phyloP scores from a whole-genome alignment of 495 filamentous ascomycete genomes.

The Lasiosphaeria hispida region DNA sequence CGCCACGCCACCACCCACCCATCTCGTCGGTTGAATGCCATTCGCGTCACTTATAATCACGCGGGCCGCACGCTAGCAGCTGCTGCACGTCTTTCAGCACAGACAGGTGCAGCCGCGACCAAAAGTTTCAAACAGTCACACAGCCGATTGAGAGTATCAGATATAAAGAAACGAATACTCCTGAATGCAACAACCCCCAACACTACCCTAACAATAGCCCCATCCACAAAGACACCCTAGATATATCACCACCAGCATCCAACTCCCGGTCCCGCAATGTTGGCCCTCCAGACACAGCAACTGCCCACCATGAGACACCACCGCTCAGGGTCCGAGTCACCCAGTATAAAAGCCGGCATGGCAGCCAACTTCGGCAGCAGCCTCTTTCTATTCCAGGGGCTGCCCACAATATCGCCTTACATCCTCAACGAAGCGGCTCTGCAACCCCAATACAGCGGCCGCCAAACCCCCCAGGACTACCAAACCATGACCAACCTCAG shows the following conservation, averaged over 20 bases:
- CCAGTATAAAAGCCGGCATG: slow-evolving; percentile 21
- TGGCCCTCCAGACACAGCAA: not conserved
- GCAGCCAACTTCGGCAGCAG: slow-evolving; percentile 20
- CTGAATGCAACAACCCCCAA: not conserved
- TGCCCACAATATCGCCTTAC: slow-evolving; percentile 13
- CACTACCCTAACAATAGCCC: not conserved
- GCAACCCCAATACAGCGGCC: not conserved
- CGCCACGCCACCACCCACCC: not conserved
- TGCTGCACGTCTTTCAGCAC: slow-evolving; percentile 10
- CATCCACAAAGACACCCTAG: not conserved
- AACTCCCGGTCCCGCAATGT: not conserved
- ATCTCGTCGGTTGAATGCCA: not conserved
- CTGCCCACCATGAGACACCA: slow-evolving; percentile 2
- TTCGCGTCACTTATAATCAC: slow-evolving; percentile 9
- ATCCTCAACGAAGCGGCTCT: slow-evolving; percentile 7
- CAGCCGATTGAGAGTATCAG: not conserved
- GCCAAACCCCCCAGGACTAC: not conserved
- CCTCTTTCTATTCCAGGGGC: slow-evolving; percentile 14
- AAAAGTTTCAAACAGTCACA: not conserved
- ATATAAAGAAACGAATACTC: too few relatives aligned
- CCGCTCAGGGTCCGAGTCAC: not conserved
- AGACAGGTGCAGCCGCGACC: not conserved
- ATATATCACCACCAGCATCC: too few relatives aligned
- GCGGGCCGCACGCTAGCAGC: not conserved
- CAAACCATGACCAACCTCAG: too few relatives aligned